Evolutionary conservation across 148 eudicot genomes (phyloP).

Genomic region (Pouteria glomerata): DNA sequence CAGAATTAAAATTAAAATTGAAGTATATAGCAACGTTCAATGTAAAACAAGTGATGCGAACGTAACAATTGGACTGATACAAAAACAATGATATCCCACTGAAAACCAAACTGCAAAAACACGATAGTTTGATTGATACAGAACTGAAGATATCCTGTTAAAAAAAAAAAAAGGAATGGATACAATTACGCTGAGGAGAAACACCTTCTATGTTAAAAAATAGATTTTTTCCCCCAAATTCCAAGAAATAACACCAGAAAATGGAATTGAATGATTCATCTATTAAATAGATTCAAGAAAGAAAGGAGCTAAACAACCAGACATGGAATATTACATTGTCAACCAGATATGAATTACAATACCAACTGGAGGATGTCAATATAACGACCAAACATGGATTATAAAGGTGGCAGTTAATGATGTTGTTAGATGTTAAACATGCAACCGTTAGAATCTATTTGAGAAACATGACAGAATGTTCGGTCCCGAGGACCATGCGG

Average conservation of each 20-base stretch:
- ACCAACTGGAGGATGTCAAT: too few species aligned
- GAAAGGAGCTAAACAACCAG: neutral
- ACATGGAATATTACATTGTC: neutral
- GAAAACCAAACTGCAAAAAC: neutral
- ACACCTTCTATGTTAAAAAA: neutral
- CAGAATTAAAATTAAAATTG: neutral
- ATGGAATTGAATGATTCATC: neutral
- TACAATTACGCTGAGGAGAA: neutral
- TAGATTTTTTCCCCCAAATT: neutral
- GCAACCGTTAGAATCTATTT: neutral
- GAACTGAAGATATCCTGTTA: neutral
- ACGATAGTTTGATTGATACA: neutral
- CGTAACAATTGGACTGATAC: neutral
- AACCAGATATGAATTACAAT: too few species aligned
- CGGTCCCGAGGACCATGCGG: neutral
- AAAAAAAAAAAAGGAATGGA: neutral
- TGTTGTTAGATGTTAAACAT: neutral
- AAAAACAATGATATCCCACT: neutral
- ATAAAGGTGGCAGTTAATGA: neutral
- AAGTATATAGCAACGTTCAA: neutral
- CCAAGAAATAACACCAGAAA: neutral
- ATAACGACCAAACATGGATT: neutral
- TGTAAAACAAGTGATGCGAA: neutral
- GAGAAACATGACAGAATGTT: slow-evolving; percentile 5
- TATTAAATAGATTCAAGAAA: neutral